Evolutionary conservation across 768 basidiomycete genomes (phyloP), one percentile per base, ranked within the genome.

Genomic region (Rhodotorula paludigena): DNA sequence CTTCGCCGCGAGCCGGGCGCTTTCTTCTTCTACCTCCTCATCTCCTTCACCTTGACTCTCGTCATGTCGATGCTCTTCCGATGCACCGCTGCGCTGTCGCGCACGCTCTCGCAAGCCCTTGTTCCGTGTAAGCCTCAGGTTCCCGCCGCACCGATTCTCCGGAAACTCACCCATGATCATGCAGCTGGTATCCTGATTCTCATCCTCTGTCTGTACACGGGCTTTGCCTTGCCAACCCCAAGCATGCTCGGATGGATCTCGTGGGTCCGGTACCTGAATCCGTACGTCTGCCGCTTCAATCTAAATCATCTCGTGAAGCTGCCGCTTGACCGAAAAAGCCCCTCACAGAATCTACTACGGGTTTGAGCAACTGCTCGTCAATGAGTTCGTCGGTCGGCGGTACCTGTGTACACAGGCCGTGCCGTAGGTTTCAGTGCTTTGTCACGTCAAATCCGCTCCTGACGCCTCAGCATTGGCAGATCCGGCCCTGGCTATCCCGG

Each of bases 21-120:
- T 4, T 81, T 82, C 77, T 80, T 80, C 74, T 78, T 79, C 60
- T 81, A 78, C 74, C 66, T 80, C 51, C 76, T 81, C 16, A 77
- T 81, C 76, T 78, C 77, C 56, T 79, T 80, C 67, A 75, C 66
- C 63, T 68, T 38, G 39, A 78, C 77, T 16, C 68, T 78, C 32
- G 69, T 75, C 62, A 80, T 82, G 77, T 77, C 77, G 0, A 80
- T 78, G 74, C 67, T 81, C 41, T 81, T 80, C 76, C 71, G 77
- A 41, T 70, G 75, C 16, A 75, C 77, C 63, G 32, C 32, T n/a
- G 42, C 35, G 36, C 30, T 45, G 16, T 71, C 56, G 49, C 68
- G 44, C 58, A 67, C 45, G 71, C 72, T 49, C 51, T 68, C 35
- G 38, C 54, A 55, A 38, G 54, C 54, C 14, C 39, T 55, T 28